Evolutionary conservation across 2,329 filamentous ascomycete species (phyloP).

Genomic region (Taxawa tesnikishii): DNA sequence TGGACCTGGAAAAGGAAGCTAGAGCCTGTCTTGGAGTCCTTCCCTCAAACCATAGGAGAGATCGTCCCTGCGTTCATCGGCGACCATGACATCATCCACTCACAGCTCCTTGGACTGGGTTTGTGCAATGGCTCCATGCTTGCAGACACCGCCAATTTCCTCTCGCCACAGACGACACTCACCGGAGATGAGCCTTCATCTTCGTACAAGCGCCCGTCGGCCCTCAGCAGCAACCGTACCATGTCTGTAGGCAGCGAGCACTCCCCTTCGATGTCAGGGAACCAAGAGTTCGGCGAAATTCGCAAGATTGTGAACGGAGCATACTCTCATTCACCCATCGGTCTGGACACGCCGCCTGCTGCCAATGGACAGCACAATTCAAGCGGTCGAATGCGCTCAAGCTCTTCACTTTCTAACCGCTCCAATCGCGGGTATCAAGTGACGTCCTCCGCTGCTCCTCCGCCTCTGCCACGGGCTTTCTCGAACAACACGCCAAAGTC

Average conservation of each 20-base stretch:
- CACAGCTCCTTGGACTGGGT: constrained; percentile 55
- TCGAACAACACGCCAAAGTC: constrained; percentile 32
- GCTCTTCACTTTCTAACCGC: constrained; percentile 43
- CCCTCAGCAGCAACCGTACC: constrained; percentile 5
- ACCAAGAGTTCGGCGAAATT: constrained; percentile 4
- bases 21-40: constrained; percentile 51
- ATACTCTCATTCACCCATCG: constrained; percentile 32
- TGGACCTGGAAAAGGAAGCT: constrained; percentile 75
- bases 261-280: constrained; percentile 6
- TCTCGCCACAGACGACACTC: constrained; percentile 37
- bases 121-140: constrained; percentile 64
- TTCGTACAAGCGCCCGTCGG: constrained; percentile 5
- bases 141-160: constrained; percentile 47
- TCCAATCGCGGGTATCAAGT: too few species aligned
- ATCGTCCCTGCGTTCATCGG: constrained; percentile 67
- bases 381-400: constrained; percentile 38
- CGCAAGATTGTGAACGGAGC: constrained; percentile 5
- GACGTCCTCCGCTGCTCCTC: neutral
- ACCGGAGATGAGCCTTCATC: constrained; percentile 19
- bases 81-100: constrained; percentile 67
- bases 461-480: neutral
- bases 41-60: constrained; percentile 56
- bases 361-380: constrained; percentile 4
- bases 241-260: constrained; percentile 10
- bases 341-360: constrained; percentile 36